Percentiles rank a stretch among this genome's conserved stretches.
These are phyloP conservation scores for Coelastrella sp. DNA, from an alignment of 139 green algal species.

Conservation along the genomic window DNA sequence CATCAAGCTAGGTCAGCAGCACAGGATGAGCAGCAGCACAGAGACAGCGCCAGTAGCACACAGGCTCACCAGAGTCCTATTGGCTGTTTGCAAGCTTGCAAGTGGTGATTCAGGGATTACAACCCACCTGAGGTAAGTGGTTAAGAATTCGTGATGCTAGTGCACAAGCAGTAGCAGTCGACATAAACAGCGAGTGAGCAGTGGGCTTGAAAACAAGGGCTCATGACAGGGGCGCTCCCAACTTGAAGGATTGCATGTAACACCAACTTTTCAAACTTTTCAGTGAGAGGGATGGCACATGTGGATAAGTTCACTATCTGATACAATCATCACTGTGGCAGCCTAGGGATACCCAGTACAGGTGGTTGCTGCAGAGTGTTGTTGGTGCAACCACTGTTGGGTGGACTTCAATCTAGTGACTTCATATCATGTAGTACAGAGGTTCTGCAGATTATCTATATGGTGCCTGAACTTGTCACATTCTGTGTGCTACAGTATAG, in stretches of 20 bases:
- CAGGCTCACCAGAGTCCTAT: neutral
- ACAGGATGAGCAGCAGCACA: neutral
- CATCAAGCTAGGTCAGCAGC: neutral
- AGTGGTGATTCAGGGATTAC: no score
- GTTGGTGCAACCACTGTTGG: no score
- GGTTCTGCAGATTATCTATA: no score
- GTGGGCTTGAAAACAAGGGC: neutral
- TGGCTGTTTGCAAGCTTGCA: no score
- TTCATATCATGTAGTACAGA: no score
- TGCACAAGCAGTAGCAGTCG: neutral
- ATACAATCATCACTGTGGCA: neutral
- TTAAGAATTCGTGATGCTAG: no score
- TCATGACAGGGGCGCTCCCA: neutral
- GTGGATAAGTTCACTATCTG: neutral
- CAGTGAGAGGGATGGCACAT: neutral
- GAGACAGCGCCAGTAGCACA: neutral
- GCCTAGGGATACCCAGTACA: no score
- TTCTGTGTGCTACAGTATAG: neutral
- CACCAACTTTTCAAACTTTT: neutral
- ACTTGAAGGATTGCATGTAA: neutral
- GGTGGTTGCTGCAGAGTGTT: no score
- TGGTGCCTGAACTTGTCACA: neutral
- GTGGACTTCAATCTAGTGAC: no score
- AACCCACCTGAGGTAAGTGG: no score
- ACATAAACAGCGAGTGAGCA: neutral